phyloP scores from a whole-genome alignment of 2,329 filamentous ascomycete genomes.

The Pseudogymnoascus verrucosus region DNA sequence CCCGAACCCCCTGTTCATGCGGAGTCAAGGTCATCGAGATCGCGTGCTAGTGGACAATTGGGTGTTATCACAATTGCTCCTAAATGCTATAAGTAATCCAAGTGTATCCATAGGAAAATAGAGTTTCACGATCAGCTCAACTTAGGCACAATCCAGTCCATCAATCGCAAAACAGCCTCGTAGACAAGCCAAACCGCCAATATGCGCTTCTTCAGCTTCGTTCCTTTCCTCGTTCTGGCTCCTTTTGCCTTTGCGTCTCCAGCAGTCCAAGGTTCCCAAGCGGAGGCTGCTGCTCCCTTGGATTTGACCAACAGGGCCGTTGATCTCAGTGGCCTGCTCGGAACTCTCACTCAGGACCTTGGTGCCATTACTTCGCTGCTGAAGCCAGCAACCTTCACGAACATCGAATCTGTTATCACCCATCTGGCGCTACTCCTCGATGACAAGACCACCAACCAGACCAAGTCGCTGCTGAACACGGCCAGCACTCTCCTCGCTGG shows the following conservation, averaged over 20 bases:
- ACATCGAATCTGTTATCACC: constrained; percentile 8
- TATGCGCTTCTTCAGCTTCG: neutral
- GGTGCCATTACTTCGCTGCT: constrained; percentile 5
- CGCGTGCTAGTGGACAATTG: neutral
- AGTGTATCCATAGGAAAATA: neutral
- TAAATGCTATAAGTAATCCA: neutral
- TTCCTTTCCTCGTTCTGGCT: neutral
- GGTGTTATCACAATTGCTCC: neutral
- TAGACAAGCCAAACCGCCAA: constrained; percentile 3
- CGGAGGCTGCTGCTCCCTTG: neutral
- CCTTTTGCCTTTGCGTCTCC: neutral
- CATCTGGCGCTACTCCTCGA: constrained; percentile 9
- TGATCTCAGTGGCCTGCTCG: neutral
- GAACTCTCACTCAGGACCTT: neutral
- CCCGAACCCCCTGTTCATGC: neutral
- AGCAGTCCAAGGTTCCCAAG: neutral
- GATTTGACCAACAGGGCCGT: neutral
- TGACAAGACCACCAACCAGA: constrained; percentile 10
- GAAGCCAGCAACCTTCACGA: constrained; percentile 4
- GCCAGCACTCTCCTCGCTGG: neutral
- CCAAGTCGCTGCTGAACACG: neutral
- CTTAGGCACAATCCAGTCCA: neutral
- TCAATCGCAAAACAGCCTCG: neutral
- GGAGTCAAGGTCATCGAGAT: neutral
- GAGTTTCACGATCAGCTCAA: constrained; percentile 4